Evolutionary conservation across 306 rosid species (phyloP).

Genomic region (Glycine soja): DNA sequence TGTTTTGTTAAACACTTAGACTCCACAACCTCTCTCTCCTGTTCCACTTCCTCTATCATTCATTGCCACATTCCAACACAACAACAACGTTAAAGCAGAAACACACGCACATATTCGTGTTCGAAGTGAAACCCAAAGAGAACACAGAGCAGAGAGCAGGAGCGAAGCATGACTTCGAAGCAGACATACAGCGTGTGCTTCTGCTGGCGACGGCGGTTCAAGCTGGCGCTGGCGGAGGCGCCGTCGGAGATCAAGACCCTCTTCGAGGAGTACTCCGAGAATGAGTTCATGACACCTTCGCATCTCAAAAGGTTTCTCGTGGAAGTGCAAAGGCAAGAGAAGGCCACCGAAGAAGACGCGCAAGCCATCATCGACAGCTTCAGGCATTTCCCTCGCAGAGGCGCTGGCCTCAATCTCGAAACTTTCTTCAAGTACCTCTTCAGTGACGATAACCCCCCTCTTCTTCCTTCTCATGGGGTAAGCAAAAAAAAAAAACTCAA

Average conservation of each 20-base stretch:
- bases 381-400: constrained; percentile 77
- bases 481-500: not conserved
- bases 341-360: constrained; percentile 65
- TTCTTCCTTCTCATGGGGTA: constrained; percentile 63
- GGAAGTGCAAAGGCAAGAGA: constrained; percentile 71
- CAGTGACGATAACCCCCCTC: constrained; percentile 71
- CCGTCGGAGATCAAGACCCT: constrained; percentile 74
- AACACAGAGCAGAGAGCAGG: not conserved
- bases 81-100: not conserved
- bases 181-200: constrained; percentile 93
- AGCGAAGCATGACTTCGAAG: constrained; percentile 58
- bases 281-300: constrained; percentile 69
- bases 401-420: constrained; percentile 62
- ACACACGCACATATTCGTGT: not conserved
- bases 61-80: not conserved
- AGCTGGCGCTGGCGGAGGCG: constrained; percentile 68
- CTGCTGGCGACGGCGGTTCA: constrained; percentile 87
- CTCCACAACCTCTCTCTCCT: not conserved
- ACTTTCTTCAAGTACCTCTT: constrained; percentile 82
- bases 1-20: not conserved
- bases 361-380: constrained; percentile 68
- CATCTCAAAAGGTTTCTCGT: constrained; percentile 66
- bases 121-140: not conserved
- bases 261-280: constrained; percentile 71
- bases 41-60: too few relatives aligned